phyloP scores from a whole-genome alignment of 345 rosid genomes.

The Populus pruinosa region DNA sequence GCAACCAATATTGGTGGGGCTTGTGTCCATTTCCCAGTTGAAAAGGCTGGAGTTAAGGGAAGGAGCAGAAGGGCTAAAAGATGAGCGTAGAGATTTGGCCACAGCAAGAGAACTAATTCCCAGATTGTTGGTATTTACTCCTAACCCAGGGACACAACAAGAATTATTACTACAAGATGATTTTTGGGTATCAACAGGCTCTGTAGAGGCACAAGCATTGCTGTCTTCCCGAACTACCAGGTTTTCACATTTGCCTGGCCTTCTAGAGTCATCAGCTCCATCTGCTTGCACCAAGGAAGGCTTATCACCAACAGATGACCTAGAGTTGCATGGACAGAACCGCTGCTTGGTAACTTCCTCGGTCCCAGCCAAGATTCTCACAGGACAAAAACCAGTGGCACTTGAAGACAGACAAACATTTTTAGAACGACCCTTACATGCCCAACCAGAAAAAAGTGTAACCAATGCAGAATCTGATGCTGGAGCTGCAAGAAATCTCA shows the following conservation, averaged over 20 bases:
- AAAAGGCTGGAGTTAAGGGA: conserved; percentile 60
- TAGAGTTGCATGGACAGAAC: conserved; percentile 19
- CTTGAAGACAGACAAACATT: conserved; percentile 41
- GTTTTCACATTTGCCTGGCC: conserved; percentile 36
- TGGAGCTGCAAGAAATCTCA: conserved; percentile 45
- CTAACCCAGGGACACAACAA: conserved; percentile 59
- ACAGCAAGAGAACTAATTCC: conserved; percentile 48
- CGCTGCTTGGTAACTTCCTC: conserved; percentile 24
- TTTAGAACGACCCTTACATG: conserved; percentile 48
- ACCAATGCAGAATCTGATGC: conserved; percentile 52
- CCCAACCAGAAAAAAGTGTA: conserved; percentile 61
- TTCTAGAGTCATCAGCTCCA: conserved; percentile 27
- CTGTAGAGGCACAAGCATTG: conserved; percentile 21
- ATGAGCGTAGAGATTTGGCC: conserved; percentile 50
- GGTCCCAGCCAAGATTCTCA: conserved; percentile 17
- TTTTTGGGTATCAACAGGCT: conserved; percentile 14
- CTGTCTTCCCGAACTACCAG: conserved; percentile 17
- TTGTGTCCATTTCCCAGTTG: conserved; percentile 50
- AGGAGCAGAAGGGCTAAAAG: conserved; percentile 48
- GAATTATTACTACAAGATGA: conserved; percentile 30
- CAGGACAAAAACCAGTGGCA: conserved; percentile 44
- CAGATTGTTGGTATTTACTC: conserved; percentile 42
- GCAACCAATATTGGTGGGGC: conserved; percentile 31
- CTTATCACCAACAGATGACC: conserved; percentile 21
- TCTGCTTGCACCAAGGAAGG: conserved; percentile 17